Evolutionary conservation across 1,284 basidiomycete genomes (phyloP).

Genomic region (Cutaneotrichosporon mucoides): DNA sequence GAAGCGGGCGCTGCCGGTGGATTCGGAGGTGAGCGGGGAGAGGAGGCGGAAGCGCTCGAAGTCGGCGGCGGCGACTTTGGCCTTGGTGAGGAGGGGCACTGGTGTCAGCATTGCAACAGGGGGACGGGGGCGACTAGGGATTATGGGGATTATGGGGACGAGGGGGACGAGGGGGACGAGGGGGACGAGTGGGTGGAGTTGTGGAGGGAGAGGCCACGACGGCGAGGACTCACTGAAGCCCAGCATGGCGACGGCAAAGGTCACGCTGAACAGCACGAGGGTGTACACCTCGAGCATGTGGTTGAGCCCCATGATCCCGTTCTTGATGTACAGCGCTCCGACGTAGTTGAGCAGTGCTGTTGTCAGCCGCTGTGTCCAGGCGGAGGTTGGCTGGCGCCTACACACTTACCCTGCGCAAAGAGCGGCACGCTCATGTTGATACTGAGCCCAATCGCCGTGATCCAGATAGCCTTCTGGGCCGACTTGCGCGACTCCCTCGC

Average conservation of each 20-base stretch:
- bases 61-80: conserved; percentile 72
- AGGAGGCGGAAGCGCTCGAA: conserved; percentile 67
- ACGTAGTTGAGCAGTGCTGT: conserved; percentile 82
- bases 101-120: background rate
- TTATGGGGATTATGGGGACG: too few relatives aligned
- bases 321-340: conserved; percentile 73
- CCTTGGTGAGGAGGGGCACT: conserved; percentile 77
- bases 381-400: too few relatives aligned
- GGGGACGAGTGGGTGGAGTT: too few relatives aligned
- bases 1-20: conserved; percentile 63
- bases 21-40: conserved; percentile 58
- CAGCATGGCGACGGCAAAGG: conserved; percentile 84
- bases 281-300: conserved; percentile 87
- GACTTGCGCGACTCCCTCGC: conserved; percentile 60
- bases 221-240: conserved; percentile 65
- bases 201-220: background rate
- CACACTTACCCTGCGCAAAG: conserved; percentile 60
- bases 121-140: too few relatives aligned
- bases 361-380: background rate
- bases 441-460: conserved; percentile 78
- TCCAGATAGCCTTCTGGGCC: conserved; percentile 72
- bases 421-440: conserved; percentile 78
- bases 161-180: too few relatives aligned
- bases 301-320: conserved; percentile 77
- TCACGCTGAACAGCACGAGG: conserved; percentile 87